Base-by-base conservation (phyloP, 495 filamentous ascomycete genomes). In the Thozetella sp. region DNA sequence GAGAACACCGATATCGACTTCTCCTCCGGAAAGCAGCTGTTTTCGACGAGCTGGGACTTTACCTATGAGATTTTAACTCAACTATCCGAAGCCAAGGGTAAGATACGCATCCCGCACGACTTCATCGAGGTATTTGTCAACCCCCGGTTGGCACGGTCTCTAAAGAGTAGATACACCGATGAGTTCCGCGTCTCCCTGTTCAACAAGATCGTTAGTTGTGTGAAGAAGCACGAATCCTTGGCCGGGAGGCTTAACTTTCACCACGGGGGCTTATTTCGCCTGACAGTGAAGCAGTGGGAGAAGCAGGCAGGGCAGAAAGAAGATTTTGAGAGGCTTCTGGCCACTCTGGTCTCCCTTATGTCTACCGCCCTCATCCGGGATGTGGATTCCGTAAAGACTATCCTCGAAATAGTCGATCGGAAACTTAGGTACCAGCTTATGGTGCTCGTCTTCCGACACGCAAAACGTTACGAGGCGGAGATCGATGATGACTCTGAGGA, bases 101-200 rank as follows among this genome's bases (percentile, higher is more conserved):
- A 57, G 10, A 55, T 69, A 27, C 30, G 57, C 19, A 26, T 37
- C 2, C 53, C 64, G 2, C 25, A 46, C 17, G 59, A 62, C 22
- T 55, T 70, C 43, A 30, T 55, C 20, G 6, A 23, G 9, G 30
- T 48, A 17, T 53, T 67, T 25, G 43, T 59, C 9, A 27, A 37
- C 0, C 60, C 59, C 3, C 37, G 61, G 45, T 40, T 55, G 3
- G 54, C 22, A 24, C 40, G 52, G 2, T 43, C 65, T 23, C 10
- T 15, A 6, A 61, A 54, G 20, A 25, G 46, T 19, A 60, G 54
- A n/a, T 19, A 10, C 12, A 23, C 25, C 4, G 19, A 12, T 15
- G 53, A 17, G 1, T 22, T 25, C 9, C n/a, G 40, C 1, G 19
- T 22, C 20, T 19, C 53, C 19, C 13, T 52, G 20, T 64, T 58